Base-by-base conservation (phyloP, 208 protist species). In the Trypanosoma theileri region DNA sequence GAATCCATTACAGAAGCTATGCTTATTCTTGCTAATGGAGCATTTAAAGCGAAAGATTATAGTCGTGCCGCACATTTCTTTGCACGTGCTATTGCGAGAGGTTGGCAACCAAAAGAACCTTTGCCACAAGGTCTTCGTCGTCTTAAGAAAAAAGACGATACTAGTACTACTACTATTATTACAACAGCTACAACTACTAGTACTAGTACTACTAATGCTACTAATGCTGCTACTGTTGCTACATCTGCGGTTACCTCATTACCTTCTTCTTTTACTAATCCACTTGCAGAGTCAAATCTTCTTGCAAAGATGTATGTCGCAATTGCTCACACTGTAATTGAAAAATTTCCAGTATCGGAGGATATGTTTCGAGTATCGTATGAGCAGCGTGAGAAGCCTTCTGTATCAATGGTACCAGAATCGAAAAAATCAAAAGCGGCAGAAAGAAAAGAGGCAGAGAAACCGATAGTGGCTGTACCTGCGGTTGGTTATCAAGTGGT, bases 301-400 rank as follows among this genome's bases (percentile, higher is more conserved):
- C 70, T 81, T 80, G 67, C 76, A 85, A 66, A 92, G 68, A 82
- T 92, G 79, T 93, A 91, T 66, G 55, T 92, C 22, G 71, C 85
- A 17, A 66, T 92, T 58, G 90, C 90, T 12, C 80, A 91, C 61
- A 71, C 62, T 71, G 80, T 93, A 21, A 86, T 92, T 59, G 48
- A 44, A 40, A 59, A 77, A 26, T 66, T 83, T 53, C 85, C 85
- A 3, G 53, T 79, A 17, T 54, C 59, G 16, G 85, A 91, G 58
- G 91, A 96, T 21, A 83, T 90, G 78, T 94, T 96, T 59, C 88
- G 88, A 53, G 75, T 92, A 26, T 31, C 79, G 6, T 94, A 96
- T 60, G 88, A 92, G 28, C 69, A 70, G 26, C 86, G 88, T 11
- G 86, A 94, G 42, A 78, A 67, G 31, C 57, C 55, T 7, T 31